Evolutionary conservation across 2,329 filamentous ascomycete species (phyloP).

Genomic region (Ceratocystis huliohia): DNA sequence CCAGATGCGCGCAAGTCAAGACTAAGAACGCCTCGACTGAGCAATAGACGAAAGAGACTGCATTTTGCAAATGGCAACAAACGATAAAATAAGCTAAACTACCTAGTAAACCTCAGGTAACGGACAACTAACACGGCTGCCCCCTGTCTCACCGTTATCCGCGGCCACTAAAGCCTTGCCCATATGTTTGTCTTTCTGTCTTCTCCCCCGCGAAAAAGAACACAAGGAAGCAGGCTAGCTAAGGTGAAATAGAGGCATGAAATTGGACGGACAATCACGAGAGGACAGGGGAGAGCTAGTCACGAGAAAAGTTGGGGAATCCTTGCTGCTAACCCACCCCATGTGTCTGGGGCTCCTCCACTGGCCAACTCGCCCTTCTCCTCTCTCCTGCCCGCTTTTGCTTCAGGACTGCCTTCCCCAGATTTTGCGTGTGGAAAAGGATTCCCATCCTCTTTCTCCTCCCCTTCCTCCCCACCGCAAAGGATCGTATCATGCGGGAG

Average conservation of each 20-base stretch:
- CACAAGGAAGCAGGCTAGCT: background rate
- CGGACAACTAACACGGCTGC: background rate
- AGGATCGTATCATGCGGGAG: background rate
- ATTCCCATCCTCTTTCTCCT: background rate
- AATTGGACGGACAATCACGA: background rate
- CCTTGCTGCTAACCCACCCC: background rate
- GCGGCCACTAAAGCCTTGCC: background rate
- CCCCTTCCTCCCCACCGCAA: background rate
- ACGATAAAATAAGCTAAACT: background rate
- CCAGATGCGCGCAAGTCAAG: conserved; percentile 2
- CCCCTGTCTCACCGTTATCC: conserved; percentile 2
- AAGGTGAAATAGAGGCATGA: background rate
- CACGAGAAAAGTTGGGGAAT: conserved; percentile 12
- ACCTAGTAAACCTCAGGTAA: background rate
- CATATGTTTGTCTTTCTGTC: background rate
- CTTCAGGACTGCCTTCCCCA: background rate
- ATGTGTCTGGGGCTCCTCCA: no score
- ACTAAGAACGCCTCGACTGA: background rate
- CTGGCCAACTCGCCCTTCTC: no score
- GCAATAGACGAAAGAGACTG: no score
- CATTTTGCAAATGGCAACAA: background rate
- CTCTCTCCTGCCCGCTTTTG: background rate
- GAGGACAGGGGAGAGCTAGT: background rate
- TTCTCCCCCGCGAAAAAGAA: background rate
- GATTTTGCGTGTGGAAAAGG: conserved; percentile 2